Evolutionary conservation across 108 stramenopile species (phyloP).

Genomic region (Conticribra weissflogii): DNA sequence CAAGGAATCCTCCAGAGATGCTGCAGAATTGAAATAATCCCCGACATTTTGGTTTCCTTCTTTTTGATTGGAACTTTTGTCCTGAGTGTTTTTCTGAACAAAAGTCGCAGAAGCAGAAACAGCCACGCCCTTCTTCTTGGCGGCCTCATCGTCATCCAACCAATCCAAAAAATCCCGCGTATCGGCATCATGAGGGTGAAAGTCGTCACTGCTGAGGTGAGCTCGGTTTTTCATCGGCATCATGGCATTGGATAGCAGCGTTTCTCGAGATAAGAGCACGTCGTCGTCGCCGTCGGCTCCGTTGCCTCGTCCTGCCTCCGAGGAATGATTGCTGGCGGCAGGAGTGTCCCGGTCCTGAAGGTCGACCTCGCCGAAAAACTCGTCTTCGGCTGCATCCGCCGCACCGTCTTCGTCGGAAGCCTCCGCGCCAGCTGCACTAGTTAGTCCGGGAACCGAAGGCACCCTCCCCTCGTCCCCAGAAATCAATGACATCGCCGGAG

Average conservation of each 20-base stretch:
- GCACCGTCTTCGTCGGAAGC: too few species aligned
- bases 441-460: too few species aligned
- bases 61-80: not conserved
- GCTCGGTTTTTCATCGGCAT: too few species aligned
- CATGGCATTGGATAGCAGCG: too few species aligned
- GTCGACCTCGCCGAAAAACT: too few species aligned
- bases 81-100: not conserved
- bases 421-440: too few species aligned
- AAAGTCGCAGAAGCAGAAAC: not conserved
- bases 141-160: constrained; percentile 71
- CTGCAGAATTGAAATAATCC: not conserved
- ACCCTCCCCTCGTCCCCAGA: not conserved
- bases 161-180: constrained; percentile 82
- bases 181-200: constrained; percentile 56
- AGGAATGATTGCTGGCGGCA: too few species aligned
- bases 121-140: constrained; percentile 24
- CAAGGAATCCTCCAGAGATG: not conserved
- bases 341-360: too few species aligned
- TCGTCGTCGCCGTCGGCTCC: too few species aligned
- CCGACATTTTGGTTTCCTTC: not conserved
- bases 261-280: too few species aligned
- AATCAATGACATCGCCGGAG: constrained; percentile 4
- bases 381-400: too few species aligned
- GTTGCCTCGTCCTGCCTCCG: too few species aligned
- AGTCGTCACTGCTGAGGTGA: constrained; percentile 35